These are phyloP conservation scores for Pichia sp. DNA, from an alignment of 1,139 yeast genomes.

Conservation along the genomic window DNA sequence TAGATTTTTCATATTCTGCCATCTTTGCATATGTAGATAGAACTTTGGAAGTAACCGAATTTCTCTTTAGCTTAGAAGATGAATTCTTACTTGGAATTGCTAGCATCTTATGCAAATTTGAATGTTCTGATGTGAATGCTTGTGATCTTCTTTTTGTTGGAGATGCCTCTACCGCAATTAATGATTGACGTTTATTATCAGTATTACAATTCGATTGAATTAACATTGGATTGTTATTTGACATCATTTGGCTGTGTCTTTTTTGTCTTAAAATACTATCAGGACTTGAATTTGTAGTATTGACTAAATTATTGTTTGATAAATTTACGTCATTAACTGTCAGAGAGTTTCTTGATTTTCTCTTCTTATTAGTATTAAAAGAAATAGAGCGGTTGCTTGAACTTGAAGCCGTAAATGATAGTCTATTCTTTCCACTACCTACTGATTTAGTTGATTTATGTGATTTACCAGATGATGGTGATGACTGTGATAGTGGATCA, in stretches of 20 bases:
- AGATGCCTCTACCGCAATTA: constrained; percentile 5
- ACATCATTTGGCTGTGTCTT: constrained; percentile 2
- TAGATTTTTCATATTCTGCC: constrained; percentile 46
- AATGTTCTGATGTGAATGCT: constrained; percentile 2
- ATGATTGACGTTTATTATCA: constrained; percentile 2
- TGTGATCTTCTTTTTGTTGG: constrained; percentile 13
- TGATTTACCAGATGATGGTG: constrained; percentile 12
- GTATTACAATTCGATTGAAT: background rate
- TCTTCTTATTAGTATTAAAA: constrained; percentile 35
- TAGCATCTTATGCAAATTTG: constrained; percentile 6
- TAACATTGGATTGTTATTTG: background rate
- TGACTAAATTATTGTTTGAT: constrained; percentile 5
- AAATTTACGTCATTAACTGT: constrained; percentile 6
- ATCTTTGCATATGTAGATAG: constrained; percentile 66
- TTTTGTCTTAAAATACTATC: constrained; percentile 2
- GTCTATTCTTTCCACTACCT: constrained; percentile 34
- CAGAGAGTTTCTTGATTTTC: constrained; percentile 14
- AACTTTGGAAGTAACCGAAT: constrained; percentile 62
- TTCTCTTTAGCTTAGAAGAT: constrained; percentile 45
- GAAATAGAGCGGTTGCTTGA: constrained; percentile 52
- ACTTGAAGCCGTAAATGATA: constrained; percentile 49
- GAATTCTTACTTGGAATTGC: background rate
- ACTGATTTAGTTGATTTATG: constrained; percentile 14
- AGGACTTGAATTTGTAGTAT: constrained; percentile 8
- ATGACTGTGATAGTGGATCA: constrained; percentile 9